Percentiles rank a stretch among this genome's conserved stretches.
Conservation (phyloP, 1,284 basidiomycete species). For the Boletus albobrunnescens region DNA sequence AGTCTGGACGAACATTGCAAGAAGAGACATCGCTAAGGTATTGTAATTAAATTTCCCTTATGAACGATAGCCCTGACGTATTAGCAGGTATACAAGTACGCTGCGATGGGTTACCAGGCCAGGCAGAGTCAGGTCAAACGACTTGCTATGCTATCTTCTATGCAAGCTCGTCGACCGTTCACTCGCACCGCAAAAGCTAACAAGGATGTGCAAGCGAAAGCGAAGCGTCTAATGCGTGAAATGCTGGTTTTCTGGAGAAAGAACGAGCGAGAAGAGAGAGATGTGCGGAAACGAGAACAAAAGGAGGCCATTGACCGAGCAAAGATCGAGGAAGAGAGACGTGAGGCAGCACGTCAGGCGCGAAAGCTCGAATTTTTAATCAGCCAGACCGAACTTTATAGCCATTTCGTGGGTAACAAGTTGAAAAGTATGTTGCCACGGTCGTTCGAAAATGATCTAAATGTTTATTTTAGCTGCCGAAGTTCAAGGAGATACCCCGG, state of each 20-base stretch:
- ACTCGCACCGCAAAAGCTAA: constrained; percentile 77
- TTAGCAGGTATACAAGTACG: constrained; percentile 75
- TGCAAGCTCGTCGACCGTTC: constrained; percentile 79
- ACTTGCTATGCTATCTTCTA: constrained; percentile 71
- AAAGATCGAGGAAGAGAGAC: constrained; percentile 93
- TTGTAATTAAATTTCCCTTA: constrained; percentile 5
- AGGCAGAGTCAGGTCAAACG: constrained; percentile 70
- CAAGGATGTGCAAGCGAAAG: constrained; percentile 88
- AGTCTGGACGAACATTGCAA: constrained; percentile 83
- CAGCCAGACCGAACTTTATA: constrained; percentile 98
- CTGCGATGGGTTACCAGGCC: constrained; percentile 60
- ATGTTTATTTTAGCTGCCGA: constrained; percentile 64
- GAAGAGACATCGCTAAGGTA: constrained; percentile 80
- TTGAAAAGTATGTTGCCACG: constrained; percentile 74
- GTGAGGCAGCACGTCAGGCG: constrained; percentile 92
- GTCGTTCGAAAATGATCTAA: constrained; percentile 8
- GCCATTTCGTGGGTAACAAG: constrained; percentile 98
- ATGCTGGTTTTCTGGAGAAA: constrained; percentile 98
- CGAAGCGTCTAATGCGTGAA: constrained; percentile 86
- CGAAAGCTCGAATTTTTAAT: constrained; percentile 99
- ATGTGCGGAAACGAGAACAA: constrained; percentile 90
- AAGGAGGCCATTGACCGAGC: constrained; percentile 89
- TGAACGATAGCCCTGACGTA: constrained; percentile 14
- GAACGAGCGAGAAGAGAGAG: constrained; percentile 94
- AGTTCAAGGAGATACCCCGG: constrained; percentile 71